Evolutionary conservation across 441 rosid species (phyloP), one percentile per base, ranked within the genome.

Genomic region (Populus hybrid): DNA sequence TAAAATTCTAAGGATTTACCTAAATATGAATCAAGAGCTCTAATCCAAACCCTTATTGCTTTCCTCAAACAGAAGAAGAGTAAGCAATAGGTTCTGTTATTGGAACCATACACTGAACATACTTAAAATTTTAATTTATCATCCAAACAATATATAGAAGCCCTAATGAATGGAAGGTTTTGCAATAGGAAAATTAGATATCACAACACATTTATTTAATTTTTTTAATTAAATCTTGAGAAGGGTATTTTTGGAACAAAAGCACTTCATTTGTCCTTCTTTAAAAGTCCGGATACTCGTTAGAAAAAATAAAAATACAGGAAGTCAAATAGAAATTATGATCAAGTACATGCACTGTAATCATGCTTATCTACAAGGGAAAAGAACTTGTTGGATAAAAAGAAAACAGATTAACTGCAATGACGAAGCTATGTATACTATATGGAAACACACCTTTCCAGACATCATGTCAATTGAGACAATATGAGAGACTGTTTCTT

Each of bases 381-480:
- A 66, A 73, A 35, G 38, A 63, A 69, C 36, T 67, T 34, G 50
- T 23, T 18, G 68, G 40, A 28, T 9, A 28, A 38, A 67, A 53
- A 46, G 24, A 66, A 71, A 71, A 71, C 79, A 30, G 76, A 72
- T 36, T 61, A 64, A 69, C 46, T 21, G 70, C 53, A 35, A 75
- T 67, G 68, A 40, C 16, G 46, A 71, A 74, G 36, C 8, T 46
- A 46, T 26, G 66, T 21, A 10, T 40, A 10, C 14, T 10, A 10
- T 46, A 46, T 46, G 30, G 34, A 76, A 80, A 72, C 85, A 68
- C 70, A 96, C 99, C 92, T 90, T 89, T 79, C 99, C 99, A 73
- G 99, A 96, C 99, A 92, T 94, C 99, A 94, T 94, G 82, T 96
- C 99, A 28, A 96, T 91, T 10, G 98, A 96, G 78, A 96, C 91